Evolutionary conservation across 2,329 filamentous ascomycete genomes (phyloP), one percentile per base, ranked within the genome.

Genomic region (Pseudogymnoascus sp.): DNA sequence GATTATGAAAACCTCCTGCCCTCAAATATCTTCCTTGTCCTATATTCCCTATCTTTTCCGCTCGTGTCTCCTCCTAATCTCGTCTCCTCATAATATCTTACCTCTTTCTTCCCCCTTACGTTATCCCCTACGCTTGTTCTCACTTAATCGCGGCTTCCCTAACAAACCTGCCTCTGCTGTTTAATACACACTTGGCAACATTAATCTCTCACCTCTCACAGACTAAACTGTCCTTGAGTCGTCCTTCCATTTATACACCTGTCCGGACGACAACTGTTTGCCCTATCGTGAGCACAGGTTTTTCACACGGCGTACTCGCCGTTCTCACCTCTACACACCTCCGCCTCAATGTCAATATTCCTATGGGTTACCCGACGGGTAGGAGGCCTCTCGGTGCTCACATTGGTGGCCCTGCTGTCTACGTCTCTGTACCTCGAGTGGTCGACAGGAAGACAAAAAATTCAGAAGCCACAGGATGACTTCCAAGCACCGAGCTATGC

Each of bases 261-360:
- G 22, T 47, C 41, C 41, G n/a, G 41, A 16, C 22, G 41, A 47
- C 20, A 28, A 28, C 22, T 28, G 4, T 28, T 28, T 9, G 14
- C 41, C 41, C 14, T 47, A 58, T 58, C 33, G 20, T 58, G 33
- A 58, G 14, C 28, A 58, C 36, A 18, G 33, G 16, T 22, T 25
- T 35, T 22, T 58, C 16, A 38, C 1, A 58, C 54, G 54, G 30
- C 54, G n/a, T 35, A 38, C 18, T 38, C 54, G 54, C 36, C 54
- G 54, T 58, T 25, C 36, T 39, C 54, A 58, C 28, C 54, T 37
- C 3, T 9, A 54, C 35, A 8, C 54, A 22, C 20, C 54, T 58
- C 54, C 54, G 36, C 14, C 54, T 22, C 54, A 22, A 58, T 58
- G 54, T 58, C 54, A 18, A 20, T 58, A 35, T 58, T 58, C 38